Base-by-base conservation (phyloP, 2,329 filamentous ascomycete species). In the Penicillium sp. region DNA sequence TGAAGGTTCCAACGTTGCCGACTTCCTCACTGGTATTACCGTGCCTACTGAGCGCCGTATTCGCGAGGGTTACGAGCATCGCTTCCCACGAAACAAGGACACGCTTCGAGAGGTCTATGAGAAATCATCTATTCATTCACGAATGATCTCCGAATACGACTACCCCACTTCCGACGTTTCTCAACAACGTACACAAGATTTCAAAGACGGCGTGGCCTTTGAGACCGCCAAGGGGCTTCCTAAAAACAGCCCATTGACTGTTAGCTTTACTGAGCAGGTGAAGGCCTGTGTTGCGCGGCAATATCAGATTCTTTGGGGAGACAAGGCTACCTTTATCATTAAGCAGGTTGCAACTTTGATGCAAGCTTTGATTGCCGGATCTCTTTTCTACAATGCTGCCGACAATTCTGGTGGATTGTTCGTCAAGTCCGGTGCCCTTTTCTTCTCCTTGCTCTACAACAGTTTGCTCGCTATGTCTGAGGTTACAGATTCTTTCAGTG, bases 21-120 rank as follows among this genome's bases (percentile, higher is more conserved):
- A 90, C 64, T 90, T 79, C 70, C 70, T 89, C 16, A 89, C 86
- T 3, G 84, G 85, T 61, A 80, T 86, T n/a, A 86, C 84, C 1
- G 84, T 86, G 16, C 77, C 78, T 1, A 79, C 76, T 0, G 79
- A 80, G 60, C 69, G 79, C 37, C 66, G 70, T n/a, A 74, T 80
- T 47, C 71, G 66, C 10, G 66, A 72, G 5, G 78, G 75, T 1
- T 78, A 67, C 43, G 74, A 80, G 57, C 59, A 72, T 22, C 69
- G 66, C 10, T 77, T 80, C 59, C 79, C 79, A 7, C 68, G 76
- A 35, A 78, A 68, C 21, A 73, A 77, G 2, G 68, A 71, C 3
- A 57, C 59, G 11, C 77, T 88, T 5, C 72, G 78, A 0, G 67
- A 71, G 0, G 73, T 70, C 14, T 88, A 87, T 61, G 73, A 82